Conservation (phyloP, 768 basidiomycete species). For the Psilocybe sp. region DNA sequence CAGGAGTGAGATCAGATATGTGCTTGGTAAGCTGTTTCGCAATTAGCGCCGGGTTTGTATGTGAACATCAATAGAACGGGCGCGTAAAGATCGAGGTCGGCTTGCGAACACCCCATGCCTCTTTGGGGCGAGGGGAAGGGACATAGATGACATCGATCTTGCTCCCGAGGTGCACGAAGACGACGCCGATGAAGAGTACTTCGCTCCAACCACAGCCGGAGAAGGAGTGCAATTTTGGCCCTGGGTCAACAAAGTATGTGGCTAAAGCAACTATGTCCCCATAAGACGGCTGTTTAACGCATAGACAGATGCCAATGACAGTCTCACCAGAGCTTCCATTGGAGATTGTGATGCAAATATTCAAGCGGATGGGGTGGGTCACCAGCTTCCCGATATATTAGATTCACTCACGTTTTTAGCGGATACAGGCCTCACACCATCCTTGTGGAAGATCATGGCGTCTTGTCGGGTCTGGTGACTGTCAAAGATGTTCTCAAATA, state of each 20-base stretch:
- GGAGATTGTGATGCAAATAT: conserved; percentile 96
- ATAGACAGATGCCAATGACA: conserved; percentile 81
- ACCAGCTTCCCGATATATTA: conserved; percentile 3
- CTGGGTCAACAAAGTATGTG: conserved; percentile 90
- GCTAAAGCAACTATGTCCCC: not conserved
- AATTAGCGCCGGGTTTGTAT: not conserved
- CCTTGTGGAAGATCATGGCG: conserved; percentile 84
- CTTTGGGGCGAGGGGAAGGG: conserved; percentile 57
- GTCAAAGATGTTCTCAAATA: conserved; percentile 95
- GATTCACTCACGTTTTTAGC: conserved; percentile 3
- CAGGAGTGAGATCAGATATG: conserved; percentile 79
- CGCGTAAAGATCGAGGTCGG: conserved; percentile 60
- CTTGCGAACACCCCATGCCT: conserved; percentile 66
- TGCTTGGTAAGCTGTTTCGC: conserved; percentile 57
- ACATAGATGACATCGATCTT: conserved; percentile 49
- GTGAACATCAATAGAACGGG: conserved; percentile 53
- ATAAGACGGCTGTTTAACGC: conserved; percentile 2
- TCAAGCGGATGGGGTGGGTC: conserved; percentile 95
- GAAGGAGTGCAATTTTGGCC: conserved; percentile 72
- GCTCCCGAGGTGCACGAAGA: conserved; percentile 67
- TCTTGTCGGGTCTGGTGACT: conserved; percentile 82
- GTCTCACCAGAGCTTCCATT: conserved; percentile 90
- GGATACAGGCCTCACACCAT: conserved; percentile 86
- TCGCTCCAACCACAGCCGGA: conserved; percentile 56
- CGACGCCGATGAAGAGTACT: conserved; percentile 54